A percentile compares a stretch with the other conserved stretches of the same genome.
These are phyloP conservation scores for Claviceps maximensis DNA, from an alignment of 2,329 filamentous ascomycete species.

Conservation along the genomic window DNA sequence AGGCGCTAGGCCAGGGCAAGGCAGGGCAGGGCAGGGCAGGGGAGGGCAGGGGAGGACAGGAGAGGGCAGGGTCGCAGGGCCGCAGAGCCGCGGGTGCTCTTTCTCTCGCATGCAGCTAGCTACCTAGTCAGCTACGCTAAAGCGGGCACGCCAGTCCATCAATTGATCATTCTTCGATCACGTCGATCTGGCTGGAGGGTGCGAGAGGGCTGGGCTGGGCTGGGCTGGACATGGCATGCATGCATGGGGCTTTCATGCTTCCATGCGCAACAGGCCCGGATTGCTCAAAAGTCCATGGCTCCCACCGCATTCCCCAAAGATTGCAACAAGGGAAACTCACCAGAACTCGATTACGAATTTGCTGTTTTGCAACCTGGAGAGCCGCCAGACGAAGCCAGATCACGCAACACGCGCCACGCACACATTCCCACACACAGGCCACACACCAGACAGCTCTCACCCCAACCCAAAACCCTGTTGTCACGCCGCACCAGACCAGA, in stretches of 20 bases:
- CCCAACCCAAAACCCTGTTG: too few species aligned
- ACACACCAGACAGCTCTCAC: too few species aligned
- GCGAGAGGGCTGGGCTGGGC: neutral
- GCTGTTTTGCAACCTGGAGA: too few species aligned
- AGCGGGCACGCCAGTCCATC: too few species aligned
- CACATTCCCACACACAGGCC: too few species aligned
- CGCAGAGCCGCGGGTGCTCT: neutral
- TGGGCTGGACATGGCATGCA: too few species aligned
- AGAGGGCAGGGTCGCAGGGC: neutral
- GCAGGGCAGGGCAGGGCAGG: slow-evolving; percentile 2
- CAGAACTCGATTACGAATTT: too few species aligned
- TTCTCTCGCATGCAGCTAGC: slow-evolving; percentile 1
- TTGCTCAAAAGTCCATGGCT: slow-evolving; percentile 17
- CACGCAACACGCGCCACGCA: too few species aligned
- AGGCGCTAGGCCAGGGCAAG: slow-evolving; percentile 7
- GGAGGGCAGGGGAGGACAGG: neutral
- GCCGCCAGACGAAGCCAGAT: too few species aligned
- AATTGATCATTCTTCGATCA: slow-evolving; percentile 17
- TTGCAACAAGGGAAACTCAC: too few species aligned
- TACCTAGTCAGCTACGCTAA: slow-evolving; percentile 2
- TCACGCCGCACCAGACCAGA: neutral
- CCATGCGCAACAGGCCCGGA: slow-evolving; percentile 17
- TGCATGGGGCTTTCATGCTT: slow-evolving; percentile 10
- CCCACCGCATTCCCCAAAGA: slow-evolving; percentile 6
- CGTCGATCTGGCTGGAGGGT: slow-evolving; percentile 16